Base-by-base conservation (phyloP, 73 alveolate species). In the Blepharisma stoltei region DNA sequence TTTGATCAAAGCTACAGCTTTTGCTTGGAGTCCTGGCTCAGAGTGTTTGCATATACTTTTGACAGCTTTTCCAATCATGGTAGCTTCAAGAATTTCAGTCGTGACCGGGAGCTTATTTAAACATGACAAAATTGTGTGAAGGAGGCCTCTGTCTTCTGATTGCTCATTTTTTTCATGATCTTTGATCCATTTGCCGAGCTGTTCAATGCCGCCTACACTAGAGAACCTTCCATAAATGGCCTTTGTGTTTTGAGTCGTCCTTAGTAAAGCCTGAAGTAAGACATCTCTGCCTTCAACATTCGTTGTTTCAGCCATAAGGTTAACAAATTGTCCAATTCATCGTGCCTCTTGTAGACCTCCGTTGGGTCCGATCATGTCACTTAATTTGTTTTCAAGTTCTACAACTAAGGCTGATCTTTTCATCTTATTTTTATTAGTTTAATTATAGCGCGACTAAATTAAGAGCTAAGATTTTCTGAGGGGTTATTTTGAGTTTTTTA, bases 71-170 rank as follows among this genome's bases (percentile, higher is more conserved):
- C 41, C 79, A 43, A 69, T 69, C 32, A 11, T 44, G 1, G 79
- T 69, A 14, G 11, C 27, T 7, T 7, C 23, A 43, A 43, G 38
- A 44, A 69, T 14, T 44, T 69, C 79, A 9, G 11, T 69, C 1
- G 79, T 69, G 41, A 69, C 11, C 14, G 27, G 23, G 71, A 69
- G 79, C 27, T 69, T 69, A 69, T 69, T 69, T n/a, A 69, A 53
- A 25, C 25, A 69, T 7, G 79, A 38, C 11, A 69, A 25, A 44
- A 69, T 25, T 7, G 32, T 46, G 14, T 69, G 79, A 43, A 69
- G 25, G n/a, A 69, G 41, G 11, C 37, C 14, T 69, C 27, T 69
- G 79, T 11, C 9, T 43, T 38, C 55, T 25, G 11, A 53, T 7
- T 38, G 71, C 11, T 53, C 27, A 14, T 69, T 25, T 9, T 9